Conservation (phyloP, 2,329 filamentous ascomycete species). For the Claviceps maximensis region DNA sequence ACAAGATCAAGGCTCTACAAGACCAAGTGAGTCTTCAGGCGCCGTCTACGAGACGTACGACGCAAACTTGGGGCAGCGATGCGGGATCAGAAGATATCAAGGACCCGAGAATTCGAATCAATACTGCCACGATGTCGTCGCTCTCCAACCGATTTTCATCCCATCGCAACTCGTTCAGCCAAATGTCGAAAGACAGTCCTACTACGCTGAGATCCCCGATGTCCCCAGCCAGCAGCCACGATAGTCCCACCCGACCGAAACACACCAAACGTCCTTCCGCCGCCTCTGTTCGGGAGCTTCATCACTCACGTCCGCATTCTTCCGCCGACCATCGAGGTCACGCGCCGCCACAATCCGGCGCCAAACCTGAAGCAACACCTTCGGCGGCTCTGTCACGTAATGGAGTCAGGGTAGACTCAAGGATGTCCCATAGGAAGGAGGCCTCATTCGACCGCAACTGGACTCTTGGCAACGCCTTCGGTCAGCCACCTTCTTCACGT, state of each 20-base stretch:
- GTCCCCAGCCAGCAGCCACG: conserved; percentile 25
- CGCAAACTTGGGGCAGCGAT: conserved; percentile 45
- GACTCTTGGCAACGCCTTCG: conserved; percentile 44
- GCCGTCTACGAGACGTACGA: conserved; percentile 32
- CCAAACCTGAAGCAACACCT: conserved; percentile 10
- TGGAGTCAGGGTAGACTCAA: conserved; percentile 28
- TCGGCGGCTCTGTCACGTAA: conserved; percentile 32
- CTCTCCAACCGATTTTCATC: conserved; percentile 33
- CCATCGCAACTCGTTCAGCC: conserved; percentile 34
- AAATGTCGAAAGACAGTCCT: conserved; percentile 36
- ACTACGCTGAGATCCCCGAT: conserved; percentile 27
- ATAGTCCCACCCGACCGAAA: conserved; percentile 32
- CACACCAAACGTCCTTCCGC: conserved; percentile 58
- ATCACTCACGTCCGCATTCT: conserved; percentile 78
- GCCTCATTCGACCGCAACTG: conserved; percentile 59
- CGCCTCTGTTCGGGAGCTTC: conserved; percentile 66
- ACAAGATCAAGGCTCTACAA: conserved; percentile 85
- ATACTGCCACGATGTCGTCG: conserved; percentile 37
- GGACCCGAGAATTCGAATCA: conserved; percentile 40
- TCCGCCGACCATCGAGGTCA: conserved; percentile 58
- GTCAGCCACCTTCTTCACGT: conserved; percentile 22
- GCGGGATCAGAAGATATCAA: conserved; percentile 40
- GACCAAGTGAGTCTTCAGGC: conserved; percentile 56
- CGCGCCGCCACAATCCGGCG: conserved; percentile 5
- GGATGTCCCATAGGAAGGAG: conserved; percentile 45